Base-by-base conservation (phyloP, 2,329 filamentous ascomycete genomes). In the Ceratocystis diversiconidia region DNA sequence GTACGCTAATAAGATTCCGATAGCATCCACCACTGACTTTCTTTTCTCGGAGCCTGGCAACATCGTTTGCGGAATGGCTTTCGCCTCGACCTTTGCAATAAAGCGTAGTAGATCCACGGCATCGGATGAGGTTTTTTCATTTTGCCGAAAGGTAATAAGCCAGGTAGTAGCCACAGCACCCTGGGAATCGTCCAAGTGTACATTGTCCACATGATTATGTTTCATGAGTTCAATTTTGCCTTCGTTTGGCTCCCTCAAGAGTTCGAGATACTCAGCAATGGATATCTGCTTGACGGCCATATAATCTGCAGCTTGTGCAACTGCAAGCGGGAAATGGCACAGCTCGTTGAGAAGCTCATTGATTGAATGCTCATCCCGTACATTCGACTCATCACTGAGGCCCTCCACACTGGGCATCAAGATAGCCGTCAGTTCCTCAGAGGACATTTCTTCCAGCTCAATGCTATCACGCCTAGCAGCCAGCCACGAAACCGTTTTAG, bases 251-350 rank as follows among this genome's bases (percentile, higher is more conserved):
- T 10, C 10, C 2, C 10, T 4, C 1, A 52, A 52, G n/a, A 22
- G 15, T 5, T 52, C 17, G 5, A 52, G 15, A 12, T 52, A 52
- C 50, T 36, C 44, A 19, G 55, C 19, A 17, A 65, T 4, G 4
- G 28, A 17, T 7, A 50, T 30, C 1, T 36, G 15, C 3, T 62
- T 67, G 19, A 41, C 32, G 19, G 60, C 66, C 15, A 70, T 65
- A 15, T 69, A 70, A 8, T 65, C 65, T 2, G 68, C 63, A 7
- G 68, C 69, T 43, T 69, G 68, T 1, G 28, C 48, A 19, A 70
- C 69, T 2, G 68, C 68, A 30, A 70, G 55, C 1, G 69, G 69
- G 10, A 69, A 65, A 46, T 66, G 46, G 19, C 50, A 52, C 0
- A 70, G 61, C 4, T 65, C 22, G 0, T 25, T 7, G 6, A 32